phyloP scores from a whole-genome alignment of 139 green algal species.

The Chlorella sp. region DNA sequence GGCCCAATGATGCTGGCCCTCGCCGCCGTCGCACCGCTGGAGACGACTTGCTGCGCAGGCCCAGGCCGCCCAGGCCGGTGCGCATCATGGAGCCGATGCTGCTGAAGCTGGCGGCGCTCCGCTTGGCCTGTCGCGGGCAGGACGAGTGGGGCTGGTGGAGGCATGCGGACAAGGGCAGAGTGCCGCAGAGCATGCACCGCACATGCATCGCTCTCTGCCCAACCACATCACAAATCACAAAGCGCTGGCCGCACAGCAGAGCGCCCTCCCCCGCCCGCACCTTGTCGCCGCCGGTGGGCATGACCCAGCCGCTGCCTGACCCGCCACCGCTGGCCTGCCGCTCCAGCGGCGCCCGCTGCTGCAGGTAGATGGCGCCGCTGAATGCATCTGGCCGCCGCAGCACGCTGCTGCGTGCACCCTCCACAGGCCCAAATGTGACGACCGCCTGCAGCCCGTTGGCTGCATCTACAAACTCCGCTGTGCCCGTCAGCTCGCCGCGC shows the following conservation, averaged over 20 bases:
- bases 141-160: no score
- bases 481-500: constrained; percentile 58
- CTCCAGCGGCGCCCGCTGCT: neutral
- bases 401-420: constrained; percentile 24
- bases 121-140: no score
- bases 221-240: no score
- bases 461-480: constrained; percentile 55
- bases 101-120: neutral
- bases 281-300: no score
- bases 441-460: constrained; percentile 49
- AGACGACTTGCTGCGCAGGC: constrained; percentile 9
- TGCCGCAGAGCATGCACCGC: no score
- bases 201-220: no score
- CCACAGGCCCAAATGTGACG: constrained; percentile 60
- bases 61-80: constrained; percentile 9
- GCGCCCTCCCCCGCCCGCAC: no score
- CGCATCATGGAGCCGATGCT: neutral
- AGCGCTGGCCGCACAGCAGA: no score
- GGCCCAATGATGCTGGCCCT: no score
- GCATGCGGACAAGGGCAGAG: no score
- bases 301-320: no score
- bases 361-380: constrained; percentile 57
- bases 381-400: constrained; percentile 65
- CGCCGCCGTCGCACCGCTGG: neutral
- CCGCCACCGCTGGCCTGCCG: no score